phyloP scores from a whole-genome alignment of 2,329 filamentous ascomycete species.

The Rhinocladiella mackenziei region DNA sequence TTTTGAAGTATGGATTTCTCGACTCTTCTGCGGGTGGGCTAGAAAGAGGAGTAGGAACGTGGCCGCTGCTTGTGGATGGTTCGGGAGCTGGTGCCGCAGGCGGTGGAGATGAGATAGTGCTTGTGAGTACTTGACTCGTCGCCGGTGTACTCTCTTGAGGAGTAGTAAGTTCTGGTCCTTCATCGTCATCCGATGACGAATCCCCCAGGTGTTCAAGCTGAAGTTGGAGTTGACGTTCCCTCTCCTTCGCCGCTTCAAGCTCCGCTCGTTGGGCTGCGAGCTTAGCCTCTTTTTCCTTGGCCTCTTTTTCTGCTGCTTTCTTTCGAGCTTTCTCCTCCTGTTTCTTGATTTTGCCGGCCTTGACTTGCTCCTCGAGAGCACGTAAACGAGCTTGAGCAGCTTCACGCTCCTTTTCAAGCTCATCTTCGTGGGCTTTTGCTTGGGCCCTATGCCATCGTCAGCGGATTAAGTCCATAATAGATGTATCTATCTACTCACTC shows the following conservation, averaged over 20 bases:
- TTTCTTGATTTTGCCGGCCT: constrained; percentile 89
- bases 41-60: constrained; percentile 47
- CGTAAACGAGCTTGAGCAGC: constrained; percentile 77
- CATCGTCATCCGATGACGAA: constrained; percentile 71
- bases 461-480: constrained; percentile 27
- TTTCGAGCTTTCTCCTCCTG: constrained; percentile 91
- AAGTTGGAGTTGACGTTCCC: constrained; percentile 81
- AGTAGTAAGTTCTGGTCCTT: constrained; percentile 67
- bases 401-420: constrained; percentile 73
- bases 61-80: constrained; percentile 48
- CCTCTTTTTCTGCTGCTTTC: constrained; percentile 79
- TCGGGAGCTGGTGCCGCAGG: constrained; percentile 32
- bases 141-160: constrained; percentile 58
- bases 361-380: constrained; percentile 89
- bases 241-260: constrained; percentile 84
- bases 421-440: constrained; percentile 71
- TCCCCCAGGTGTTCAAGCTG: constrained; percentile 79
- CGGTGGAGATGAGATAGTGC: constrained; percentile 32
- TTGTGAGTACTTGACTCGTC: constrained; percentile 52
- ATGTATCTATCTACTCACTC: constrained; percentile 66
- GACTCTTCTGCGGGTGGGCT: constrained; percentile 63
- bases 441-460: constrained; percentile 56
- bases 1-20: constrained; percentile 92
- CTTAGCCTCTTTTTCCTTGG: constrained; percentile 82
- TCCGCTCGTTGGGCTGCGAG: constrained; percentile 82